These are phyloP conservation scores for Phaeosphaeriaceae sp. DNA, from an alignment of 2,329 filamentous ascomycete species.

Conservation along the genomic window DNA sequence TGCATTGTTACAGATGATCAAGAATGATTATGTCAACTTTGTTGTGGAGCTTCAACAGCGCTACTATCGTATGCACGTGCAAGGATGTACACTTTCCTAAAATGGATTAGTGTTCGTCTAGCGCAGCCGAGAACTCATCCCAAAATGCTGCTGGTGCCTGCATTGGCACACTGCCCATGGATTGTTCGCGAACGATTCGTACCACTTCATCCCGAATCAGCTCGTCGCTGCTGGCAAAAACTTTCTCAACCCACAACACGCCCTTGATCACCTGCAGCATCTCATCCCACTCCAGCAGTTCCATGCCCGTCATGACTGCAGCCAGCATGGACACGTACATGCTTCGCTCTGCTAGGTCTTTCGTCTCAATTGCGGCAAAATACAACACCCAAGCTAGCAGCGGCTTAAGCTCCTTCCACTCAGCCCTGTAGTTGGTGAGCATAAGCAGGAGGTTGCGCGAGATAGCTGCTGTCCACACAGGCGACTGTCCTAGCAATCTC, in stretches of 20 bases:
- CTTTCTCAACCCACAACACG: conserved; percentile 40
- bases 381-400: conserved; percentile 36
- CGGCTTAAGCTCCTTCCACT: conserved; percentile 38
- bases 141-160: too few species aligned
- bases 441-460: conserved; percentile 29
- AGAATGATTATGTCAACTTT: too few species aligned
- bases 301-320: conserved; percentile 29
- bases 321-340: conserved; percentile 37
- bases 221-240: conserved; percentile 31
- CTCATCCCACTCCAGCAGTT: conserved; percentile 27
- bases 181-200: too few species aligned
- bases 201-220: conserved; percentile 35
- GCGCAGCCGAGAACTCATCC: too few species aligned
- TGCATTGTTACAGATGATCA: too few species aligned
- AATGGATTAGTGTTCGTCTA: too few species aligned
- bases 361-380: conserved; percentile 35
- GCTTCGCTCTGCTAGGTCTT: conserved; percentile 27
- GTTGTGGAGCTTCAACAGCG: too few species aligned
- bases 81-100: too few species aligned
- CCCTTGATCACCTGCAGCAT: conserved; percentile 32
- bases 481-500: conserved; percentile 31
- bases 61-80: too few species aligned
- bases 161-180: too few species aligned
- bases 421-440: conserved; percentile 27
- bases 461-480: conserved; percentile 32